Percentiles rank a stretch among this genome's conserved stretches.
Conservation (phyloP, 805 yeast genomes). For the Cyberlindnera misumaiensis region DNA sequence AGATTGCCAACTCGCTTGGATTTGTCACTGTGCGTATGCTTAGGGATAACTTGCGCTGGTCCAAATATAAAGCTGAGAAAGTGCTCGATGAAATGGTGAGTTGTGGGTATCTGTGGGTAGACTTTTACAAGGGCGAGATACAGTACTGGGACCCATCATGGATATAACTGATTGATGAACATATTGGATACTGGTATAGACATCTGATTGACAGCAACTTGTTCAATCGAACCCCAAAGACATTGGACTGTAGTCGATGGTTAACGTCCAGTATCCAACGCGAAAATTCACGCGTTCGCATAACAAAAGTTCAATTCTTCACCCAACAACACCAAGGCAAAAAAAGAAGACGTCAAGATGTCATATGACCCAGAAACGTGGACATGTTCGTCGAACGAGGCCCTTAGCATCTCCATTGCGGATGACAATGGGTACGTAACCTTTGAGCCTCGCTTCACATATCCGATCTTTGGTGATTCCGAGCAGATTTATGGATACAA, state of each 20-base stretch:
- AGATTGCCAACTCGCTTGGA: slow-evolving; percentile 73
- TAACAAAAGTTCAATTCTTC: background rate
- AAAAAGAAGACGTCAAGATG: slow-evolving; percentile 24
- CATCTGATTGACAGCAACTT: too few species aligned
- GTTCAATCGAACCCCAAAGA: too few species aligned
- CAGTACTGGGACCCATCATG: slow-evolving; percentile 74
- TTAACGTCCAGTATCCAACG: background rate
- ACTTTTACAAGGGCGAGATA: slow-evolving; percentile 37
- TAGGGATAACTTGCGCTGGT: slow-evolving; percentile 76
- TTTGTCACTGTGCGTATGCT: slow-evolving; percentile 59
- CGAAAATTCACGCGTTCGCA: background rate
- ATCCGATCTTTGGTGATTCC: slow-evolving; percentile 88
- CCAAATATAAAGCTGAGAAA: slow-evolving; percentile 46
- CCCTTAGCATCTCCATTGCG: slow-evolving; percentile 52
- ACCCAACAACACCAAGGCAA: background rate
- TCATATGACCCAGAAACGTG: slow-evolving; percentile 62
- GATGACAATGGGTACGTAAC: slow-evolving; percentile 51
- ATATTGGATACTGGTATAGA: too few species aligned
- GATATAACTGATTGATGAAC: slow-evolving; percentile 30
- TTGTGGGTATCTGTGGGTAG: slow-evolving; percentile 83
- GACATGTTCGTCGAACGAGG: slow-evolving; percentile 71
- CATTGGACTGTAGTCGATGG: too few species aligned
- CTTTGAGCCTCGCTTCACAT: slow-evolving; percentile 78
- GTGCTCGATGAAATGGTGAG: slow-evolving; percentile 75
- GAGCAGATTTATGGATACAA: slow-evolving; percentile 85